Percentiles rank a stretch among this genome's conserved stretches.
These are phyloP conservation scores for Monosporascus ibericus DNA, from an alignment of 2,329 filamentous ascomycete genomes.

Conservation along the genomic window DNA sequence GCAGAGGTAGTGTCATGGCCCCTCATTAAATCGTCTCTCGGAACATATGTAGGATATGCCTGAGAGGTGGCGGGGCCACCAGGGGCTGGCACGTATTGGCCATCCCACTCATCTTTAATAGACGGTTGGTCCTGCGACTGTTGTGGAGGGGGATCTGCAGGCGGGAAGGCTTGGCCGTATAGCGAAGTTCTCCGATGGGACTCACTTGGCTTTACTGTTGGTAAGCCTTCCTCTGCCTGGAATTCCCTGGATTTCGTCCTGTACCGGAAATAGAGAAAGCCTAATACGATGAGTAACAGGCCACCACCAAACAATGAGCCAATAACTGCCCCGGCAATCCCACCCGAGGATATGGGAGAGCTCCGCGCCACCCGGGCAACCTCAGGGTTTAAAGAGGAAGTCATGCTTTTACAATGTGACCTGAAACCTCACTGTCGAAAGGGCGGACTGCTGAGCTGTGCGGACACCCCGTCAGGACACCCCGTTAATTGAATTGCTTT, in stretches of 20 bases:
- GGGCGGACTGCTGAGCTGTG: too few species aligned
- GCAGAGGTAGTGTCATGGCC: constrained; percentile 10
- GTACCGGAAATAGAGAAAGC: constrained; percentile 27
- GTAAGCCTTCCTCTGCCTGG: constrained; percentile 14
- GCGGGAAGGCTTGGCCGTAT: constrained; percentile 10
- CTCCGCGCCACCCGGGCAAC: constrained; percentile 17
- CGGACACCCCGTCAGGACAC: too few species aligned
- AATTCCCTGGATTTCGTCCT: constrained; percentile 18
- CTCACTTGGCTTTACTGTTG: constrained; percentile 10
- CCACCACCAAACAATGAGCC: constrained; percentile 24
- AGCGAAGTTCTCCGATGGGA: constrained; percentile 10
- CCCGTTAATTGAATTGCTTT: too few species aligned
- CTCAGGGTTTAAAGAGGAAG: constrained; percentile 10
- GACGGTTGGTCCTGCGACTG: constrained; percentile 8
- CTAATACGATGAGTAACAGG: constrained; percentile 22
- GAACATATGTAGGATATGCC: constrained; percentile 9
- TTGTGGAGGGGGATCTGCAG: constrained; percentile 6
- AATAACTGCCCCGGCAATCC: constrained; percentile 25
- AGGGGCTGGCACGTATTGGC: constrained; percentile 8
- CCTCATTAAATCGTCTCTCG: constrained; percentile 15
- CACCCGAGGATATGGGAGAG: constrained; percentile 19
- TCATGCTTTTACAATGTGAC: constrained; percentile 8
- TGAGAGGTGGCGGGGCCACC: constrained; percentile 10
- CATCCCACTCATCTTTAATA: constrained; percentile 12
- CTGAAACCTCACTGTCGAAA: too few species aligned